Evolutionary conservation across 768 basidiomycete species (phyloP), one percentile per base, ranked within the genome.

Genomic region (Panaeolus cyanescens): DNA sequence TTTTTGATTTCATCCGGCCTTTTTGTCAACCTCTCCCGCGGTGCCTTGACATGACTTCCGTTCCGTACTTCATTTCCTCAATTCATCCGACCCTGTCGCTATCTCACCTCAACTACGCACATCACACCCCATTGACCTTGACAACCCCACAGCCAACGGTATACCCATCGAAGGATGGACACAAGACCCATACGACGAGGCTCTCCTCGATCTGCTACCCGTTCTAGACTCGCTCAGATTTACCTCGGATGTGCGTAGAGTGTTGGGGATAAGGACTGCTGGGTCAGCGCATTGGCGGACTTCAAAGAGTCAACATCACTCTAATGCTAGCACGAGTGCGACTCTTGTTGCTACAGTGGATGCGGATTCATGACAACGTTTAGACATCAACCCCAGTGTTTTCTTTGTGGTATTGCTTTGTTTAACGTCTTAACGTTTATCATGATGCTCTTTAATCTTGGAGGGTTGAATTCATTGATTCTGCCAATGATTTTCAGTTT

Each of bases 101-200:
- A 50, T 50, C 39, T 20, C 25, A 30, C 10, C 12, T 5, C 8
- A 12, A 8, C 9, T 28, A 50, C 19, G 20, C 1, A 1, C 19
- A 42, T 1, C 40, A 42, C 8, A 9, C 4, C 4, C 40, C 40
- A 19, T 19, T 39, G 37, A 7, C 33, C 33, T 34, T 28, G 13
- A 22, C 17, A 31, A 25, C 22, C 39, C 54, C 57, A 45, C 72
- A 99, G 97, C 93, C 57, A 99, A 99, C 73, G 97, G 95, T 56
- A 95, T 99, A 70, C 97, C 97, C 32, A 94, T 99, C 75, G 96
- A 99, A 81, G 97, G 97, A 54, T 99, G 97, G 97, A 98, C 95
- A 22, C 90, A 95, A 62, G 97, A 99, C 76, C 96, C 94, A 32
- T 87, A 89, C 62, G 97, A 99, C 77, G 94, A 99, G 76, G 97